These are phyloP conservation scores for Stenogyne calaminthoides DNA, from an alignment of 305 asterid species.

Conservation along the genomic window DNA sequence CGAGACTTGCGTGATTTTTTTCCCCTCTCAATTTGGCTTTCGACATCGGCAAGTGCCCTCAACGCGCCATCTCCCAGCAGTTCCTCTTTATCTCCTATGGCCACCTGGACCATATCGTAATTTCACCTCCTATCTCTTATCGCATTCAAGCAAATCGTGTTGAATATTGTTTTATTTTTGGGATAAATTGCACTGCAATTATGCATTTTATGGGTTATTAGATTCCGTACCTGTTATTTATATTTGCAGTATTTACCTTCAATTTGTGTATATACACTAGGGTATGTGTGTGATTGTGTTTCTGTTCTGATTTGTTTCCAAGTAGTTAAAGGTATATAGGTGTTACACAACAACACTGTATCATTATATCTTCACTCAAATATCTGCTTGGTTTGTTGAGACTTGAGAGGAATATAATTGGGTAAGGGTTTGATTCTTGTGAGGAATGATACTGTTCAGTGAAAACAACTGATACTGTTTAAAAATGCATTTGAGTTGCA, in stretches of 20 bases:
- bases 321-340: neutral
- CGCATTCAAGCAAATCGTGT: neutral
- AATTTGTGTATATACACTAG: neutral
- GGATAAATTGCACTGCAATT: neutral
- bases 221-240: neutral
- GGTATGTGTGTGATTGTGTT: neutral
- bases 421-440: too few species aligned
- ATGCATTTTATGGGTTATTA: neutral
- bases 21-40: conserved; percentile 79
- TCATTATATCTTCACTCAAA: neutral
- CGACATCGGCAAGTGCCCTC: too few species aligned
- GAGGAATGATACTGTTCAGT: too few species aligned
- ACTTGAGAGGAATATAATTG: too few species aligned
- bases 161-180: too few species aligned
- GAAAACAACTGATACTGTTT: too few species aligned
- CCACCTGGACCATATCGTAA: conserved; percentile 97
- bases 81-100: conserved; percentile 97
- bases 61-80: conserved; percentile 86
- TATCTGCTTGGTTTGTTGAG: too few species aligned
- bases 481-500: too few species aligned
- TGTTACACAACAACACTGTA: neutral
- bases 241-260: neutral
- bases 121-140: neutral
- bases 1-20: conserved; percentile 83
- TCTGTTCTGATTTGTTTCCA: neutral